A percentile compares a stretch with the other conserved stretches of the same genome.
Evolutionary conservation across 2,329 filamentous ascomycete genomes (phyloP).

Genomic region (Stagonosporopsis vannaccii): DNA sequence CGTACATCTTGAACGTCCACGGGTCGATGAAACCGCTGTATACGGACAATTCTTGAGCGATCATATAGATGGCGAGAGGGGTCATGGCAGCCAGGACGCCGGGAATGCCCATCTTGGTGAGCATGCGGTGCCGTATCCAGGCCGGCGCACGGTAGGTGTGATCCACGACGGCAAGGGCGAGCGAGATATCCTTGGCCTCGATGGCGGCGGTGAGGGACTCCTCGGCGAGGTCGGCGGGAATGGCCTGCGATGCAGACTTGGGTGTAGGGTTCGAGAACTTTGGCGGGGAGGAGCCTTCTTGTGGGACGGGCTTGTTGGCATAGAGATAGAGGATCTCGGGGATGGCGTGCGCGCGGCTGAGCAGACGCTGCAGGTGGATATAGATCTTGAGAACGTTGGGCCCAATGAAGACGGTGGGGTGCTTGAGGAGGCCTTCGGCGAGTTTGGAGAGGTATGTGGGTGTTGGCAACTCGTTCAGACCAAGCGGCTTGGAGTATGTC

Average conservation of each 20-base stretch:
- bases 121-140: conserved; percentile 71
- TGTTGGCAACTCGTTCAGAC: conserved; percentile 37
- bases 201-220: conserved; percentile 82
- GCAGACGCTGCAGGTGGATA: conserved; percentile 75
- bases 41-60: conserved; percentile 71
- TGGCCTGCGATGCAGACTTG: conserved; percentile 72
- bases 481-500: conserved; percentile 20
- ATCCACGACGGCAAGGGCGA: conserved; percentile 78
- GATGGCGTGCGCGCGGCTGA: conserved; percentile 77
- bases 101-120: conserved; percentile 70
- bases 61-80: conserved; percentile 72
- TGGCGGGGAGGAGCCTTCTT: conserved; percentile 61
- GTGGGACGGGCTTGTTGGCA: conserved; percentile 79
- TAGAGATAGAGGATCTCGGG: conserved; percentile 83
- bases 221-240: conserved; percentile 74
- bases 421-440: conserved; percentile 74
- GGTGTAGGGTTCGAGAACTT: conserved; percentile 63
- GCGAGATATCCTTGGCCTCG: conserved; percentile 75
- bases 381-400: conserved; percentile 75
- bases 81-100: conserved; percentile 62
- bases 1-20: conserved; percentile 75
- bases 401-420: conserved; percentile 82
- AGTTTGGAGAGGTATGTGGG: conserved; percentile 57
- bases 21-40: conserved; percentile 81
- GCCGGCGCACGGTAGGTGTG: conserved; percentile 71